Conservation (phyloP, 768 basidiomycete genomes). For the Pholiota conissans region DNA sequence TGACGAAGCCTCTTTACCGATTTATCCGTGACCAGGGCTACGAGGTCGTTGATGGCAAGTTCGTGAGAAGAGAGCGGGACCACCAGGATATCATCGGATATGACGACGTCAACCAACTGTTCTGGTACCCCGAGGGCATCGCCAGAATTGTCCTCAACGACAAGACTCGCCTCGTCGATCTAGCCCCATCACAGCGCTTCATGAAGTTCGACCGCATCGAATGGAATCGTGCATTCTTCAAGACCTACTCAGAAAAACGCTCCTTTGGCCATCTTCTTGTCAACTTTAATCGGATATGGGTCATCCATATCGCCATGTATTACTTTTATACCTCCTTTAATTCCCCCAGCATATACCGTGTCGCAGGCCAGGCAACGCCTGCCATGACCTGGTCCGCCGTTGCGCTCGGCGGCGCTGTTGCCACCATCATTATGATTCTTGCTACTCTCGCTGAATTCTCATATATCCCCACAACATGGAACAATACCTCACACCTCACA, state of each 20-base stretch:
- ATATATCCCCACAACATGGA: conserved; percentile 98
- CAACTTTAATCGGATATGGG: conserved; percentile 99
- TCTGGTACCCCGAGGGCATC: conserved; percentile 99
- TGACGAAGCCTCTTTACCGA: conserved; percentile 91
- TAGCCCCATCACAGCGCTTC: conserved; percentile 89
- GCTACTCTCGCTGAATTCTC: conserved; percentile 95
- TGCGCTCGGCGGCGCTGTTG: conserved; percentile 92
- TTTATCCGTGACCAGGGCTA: conserved; percentile 98
- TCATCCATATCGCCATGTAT: conserved; percentile 92
- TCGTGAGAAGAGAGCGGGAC: conserved; percentile 89
- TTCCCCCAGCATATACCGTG: conserved; percentile 80
- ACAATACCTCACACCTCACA: conserved; percentile 94
- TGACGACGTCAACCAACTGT: conserved; percentile 98
- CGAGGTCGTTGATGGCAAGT: conserved; percentile 93
- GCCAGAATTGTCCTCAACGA: conserved; percentile 86
- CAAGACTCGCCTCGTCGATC: conserved; percentile 91
- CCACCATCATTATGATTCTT: conserved; percentile 94
- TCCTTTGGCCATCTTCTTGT: conserved; percentile 96
- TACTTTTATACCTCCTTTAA: conserved; percentile 98
- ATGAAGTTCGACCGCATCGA: conserved; percentile 97
- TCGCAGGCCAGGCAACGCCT: conserved; percentile 54
- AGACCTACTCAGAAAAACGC: conserved; percentile 97
- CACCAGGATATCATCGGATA: conserved; percentile 96
- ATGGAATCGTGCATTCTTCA: conserved; percentile 97
- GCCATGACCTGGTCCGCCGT: conserved; percentile 93